Conservation (phyloP, 805 yeast species). For the Pichia ethanolica region DNA sequence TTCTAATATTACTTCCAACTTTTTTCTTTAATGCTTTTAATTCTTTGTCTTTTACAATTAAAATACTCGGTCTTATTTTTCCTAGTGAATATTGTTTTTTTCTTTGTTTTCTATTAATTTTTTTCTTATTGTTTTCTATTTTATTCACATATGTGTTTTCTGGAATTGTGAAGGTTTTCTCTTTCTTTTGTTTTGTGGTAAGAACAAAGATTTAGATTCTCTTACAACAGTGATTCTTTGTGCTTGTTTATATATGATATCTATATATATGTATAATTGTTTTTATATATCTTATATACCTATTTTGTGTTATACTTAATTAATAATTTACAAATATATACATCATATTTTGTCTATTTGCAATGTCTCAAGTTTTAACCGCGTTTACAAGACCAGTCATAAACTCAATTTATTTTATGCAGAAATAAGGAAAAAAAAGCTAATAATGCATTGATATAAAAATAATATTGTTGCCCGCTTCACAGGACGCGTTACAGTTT, state of each 20-base stretch:
- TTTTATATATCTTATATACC: not conserved
- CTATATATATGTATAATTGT: not conserved
- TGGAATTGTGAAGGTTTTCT: too few relatives aligned
- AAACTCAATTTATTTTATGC: too few relatives aligned
- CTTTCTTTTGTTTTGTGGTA: conserved; percentile 11
- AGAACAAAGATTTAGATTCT: not conserved
- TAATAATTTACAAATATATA: not conserved
- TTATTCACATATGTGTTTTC: not conserved
- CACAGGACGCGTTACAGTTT: too few relatives aligned
- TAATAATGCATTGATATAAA: too few relatives aligned
- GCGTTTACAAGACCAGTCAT: too few relatives aligned
- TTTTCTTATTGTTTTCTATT: not conserved
- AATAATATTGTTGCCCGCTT: too few relatives aligned
- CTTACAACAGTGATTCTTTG: not conserved
- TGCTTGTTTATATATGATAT: not conserved
- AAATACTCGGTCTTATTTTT: too few relatives aligned
- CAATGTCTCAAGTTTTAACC: too few relatives aligned
- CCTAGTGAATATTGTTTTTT: too few relatives aligned
- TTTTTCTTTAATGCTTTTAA: not conserved
- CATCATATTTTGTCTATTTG: too few relatives aligned
- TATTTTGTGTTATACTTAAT: not conserved
- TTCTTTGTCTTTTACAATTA: not conserved
- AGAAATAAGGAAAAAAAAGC: too few relatives aligned
- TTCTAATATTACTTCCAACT: not conserved
- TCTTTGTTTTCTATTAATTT: not conserved